Evolutionary conservation across 805 yeast species (phyloP).

Genomic region (Candida wancherniae): DNA sequence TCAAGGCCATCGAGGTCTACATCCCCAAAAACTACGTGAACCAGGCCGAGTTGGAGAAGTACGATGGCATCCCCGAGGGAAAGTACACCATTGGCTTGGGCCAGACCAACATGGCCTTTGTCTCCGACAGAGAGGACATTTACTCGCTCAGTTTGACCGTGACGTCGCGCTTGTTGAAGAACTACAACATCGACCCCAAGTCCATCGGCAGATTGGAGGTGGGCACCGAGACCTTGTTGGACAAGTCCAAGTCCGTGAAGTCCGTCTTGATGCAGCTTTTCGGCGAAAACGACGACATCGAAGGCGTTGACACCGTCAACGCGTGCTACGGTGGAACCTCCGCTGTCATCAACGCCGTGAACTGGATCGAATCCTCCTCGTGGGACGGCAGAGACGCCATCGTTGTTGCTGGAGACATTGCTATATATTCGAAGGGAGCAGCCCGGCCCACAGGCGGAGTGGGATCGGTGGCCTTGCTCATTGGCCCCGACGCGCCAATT

Average conservation of each 20-base stretch:
- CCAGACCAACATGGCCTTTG: slow-evolving; percentile 96
- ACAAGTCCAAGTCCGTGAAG: slow-evolving; percentile 95
- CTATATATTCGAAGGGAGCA: slow-evolving; percentile 93
- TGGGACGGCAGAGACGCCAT: slow-evolving; percentile 99
- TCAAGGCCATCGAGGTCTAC: slow-evolving; percentile 92
- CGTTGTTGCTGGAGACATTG: slow-evolving; percentile 97
- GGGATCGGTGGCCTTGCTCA: slow-evolving; percentile 88
- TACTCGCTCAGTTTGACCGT: slow-evolving; percentile 94
- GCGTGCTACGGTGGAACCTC: slow-evolving; percentile 99
- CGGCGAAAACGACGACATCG: slow-evolving; percentile 83
- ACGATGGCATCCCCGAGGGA: slow-evolving; percentile 84
- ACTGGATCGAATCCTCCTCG: slow-evolving; percentile 92
- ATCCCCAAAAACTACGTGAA: slow-evolving; percentile 78
- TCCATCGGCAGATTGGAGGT: slow-evolving; percentile 93
- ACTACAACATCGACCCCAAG: slow-evolving; percentile 77
- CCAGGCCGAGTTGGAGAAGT: slow-evolving; percentile 82
- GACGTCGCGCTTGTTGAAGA: slow-evolving; percentile 65
- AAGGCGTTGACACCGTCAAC: slow-evolving; percentile 92
- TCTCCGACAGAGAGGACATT: slow-evolving; percentile 95
- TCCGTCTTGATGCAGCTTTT: slow-evolving; percentile 92
- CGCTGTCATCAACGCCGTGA: slow-evolving; percentile 87
- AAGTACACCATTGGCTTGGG: slow-evolving; percentile 98
- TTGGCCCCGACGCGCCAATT: slow-evolving; percentile 97
- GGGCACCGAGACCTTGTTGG: slow-evolving; percentile 95
- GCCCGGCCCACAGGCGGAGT: slow-evolving; percentile 99